Percentiles rank a stretch among this genome's conserved stretches.
These are phyloP conservation scores for Quercus engelmannii DNA, from an alignment of 306 rosid genomes.

Conservation along the genomic window DNA sequence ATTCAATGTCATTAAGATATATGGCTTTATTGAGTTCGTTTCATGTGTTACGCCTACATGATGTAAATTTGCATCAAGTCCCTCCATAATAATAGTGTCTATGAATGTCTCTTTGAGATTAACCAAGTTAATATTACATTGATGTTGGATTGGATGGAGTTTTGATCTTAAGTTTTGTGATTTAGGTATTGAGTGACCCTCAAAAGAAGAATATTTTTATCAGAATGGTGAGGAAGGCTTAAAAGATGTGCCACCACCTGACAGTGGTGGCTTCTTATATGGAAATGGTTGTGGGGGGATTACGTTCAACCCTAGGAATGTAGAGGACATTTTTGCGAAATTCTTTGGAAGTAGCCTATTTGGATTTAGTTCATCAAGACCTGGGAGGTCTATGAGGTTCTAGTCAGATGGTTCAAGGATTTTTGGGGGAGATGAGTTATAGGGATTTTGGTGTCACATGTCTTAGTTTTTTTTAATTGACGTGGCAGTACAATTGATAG, in stretches of 20 bases:
- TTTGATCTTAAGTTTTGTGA: constrained; percentile 4
- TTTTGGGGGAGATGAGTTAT: constrained; percentile 37
- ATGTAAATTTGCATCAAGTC: not conserved
- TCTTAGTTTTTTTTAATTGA: no score
- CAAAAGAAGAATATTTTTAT: no score
- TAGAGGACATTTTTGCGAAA: constrained; percentile 91
- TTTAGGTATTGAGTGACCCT: constrained; percentile 40
- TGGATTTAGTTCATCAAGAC: constrained; percentile 71
- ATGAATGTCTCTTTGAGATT: not conserved
- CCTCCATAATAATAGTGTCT: not conserved
- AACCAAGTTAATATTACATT: not conserved
- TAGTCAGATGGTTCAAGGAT: constrained; percentile 54
- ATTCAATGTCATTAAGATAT: not conserved
- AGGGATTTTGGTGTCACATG: no score
- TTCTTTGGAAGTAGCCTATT: constrained; percentile 92
- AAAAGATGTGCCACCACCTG: constrained; percentile 76
- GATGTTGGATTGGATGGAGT: not conserved
- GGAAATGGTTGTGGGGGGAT: constrained; percentile 36
- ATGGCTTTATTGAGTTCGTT: not conserved
- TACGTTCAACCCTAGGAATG: constrained; percentile 84
- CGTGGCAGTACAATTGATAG: no score
- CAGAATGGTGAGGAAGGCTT: constrained; percentile 77
- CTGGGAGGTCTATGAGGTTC: constrained; percentile 68
- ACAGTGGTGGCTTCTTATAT: constrained; percentile 36
- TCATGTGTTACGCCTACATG: not conserved